Evolutionary conservation across 2,329 filamentous ascomycete genomes (phyloP).

Genomic region (Fusarium acutatum): DNA sequence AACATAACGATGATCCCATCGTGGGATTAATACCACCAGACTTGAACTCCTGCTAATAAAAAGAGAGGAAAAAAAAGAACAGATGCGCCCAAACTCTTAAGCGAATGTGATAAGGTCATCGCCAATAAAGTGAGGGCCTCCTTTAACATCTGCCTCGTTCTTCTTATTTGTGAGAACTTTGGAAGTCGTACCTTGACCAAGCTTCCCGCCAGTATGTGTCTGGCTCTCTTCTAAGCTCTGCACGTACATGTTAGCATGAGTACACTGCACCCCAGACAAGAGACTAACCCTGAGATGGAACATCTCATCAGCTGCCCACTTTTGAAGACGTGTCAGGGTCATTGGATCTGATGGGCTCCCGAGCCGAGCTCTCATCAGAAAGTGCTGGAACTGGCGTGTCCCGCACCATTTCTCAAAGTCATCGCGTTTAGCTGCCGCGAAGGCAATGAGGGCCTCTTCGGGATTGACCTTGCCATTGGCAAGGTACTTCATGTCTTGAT

Average conservation of each 20-base stretch:
- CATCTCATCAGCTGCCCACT: neutral
- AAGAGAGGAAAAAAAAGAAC: fast-evolving
- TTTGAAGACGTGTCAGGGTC: neutral
- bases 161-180: too few relatives aligned
- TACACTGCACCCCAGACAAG: too few relatives aligned
- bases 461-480: neutral
- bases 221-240: neutral
- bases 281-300: neutral
- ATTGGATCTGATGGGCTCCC: neutral
- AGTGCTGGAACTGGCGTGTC: neutral
- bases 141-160: neutral
- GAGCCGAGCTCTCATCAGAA: neutral
- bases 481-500: neutral
- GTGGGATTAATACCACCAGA: neutral
- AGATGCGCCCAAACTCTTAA: neutral
- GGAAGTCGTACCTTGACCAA: neutral
- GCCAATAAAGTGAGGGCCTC: neutral
- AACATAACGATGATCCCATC: neutral
- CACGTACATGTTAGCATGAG: neutral
- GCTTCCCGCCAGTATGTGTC: neutral
- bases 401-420: neutral
- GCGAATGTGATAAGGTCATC: neutral
- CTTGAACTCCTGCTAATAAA: neutral
- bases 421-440: neutral
- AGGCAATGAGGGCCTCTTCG: neutral